These are phyloP conservation scores for Aureobasidium pullulans DNA, from an alignment of 2,329 filamentous ascomycete genomes.

Conservation along the genomic window DNA sequence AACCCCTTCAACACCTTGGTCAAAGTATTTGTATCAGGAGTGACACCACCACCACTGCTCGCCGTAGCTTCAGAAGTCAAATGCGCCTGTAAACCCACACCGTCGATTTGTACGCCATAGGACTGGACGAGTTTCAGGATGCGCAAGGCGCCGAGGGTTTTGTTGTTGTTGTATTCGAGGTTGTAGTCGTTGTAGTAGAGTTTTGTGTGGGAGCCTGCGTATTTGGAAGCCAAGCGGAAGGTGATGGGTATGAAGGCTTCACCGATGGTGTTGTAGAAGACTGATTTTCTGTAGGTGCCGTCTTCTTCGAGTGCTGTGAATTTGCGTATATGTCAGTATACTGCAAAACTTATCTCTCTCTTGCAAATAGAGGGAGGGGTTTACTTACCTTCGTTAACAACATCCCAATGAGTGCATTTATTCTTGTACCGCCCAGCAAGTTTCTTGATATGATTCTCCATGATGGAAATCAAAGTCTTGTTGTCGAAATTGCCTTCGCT, in stretches of 20 bases:
- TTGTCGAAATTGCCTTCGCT: slow-evolving; percentile 30
- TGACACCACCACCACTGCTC: slow-evolving; percentile 16
- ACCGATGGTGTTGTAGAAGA: slow-evolving; percentile 24
- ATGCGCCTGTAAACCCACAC: slow-evolving; percentile 47
- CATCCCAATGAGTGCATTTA: slow-evolving; percentile 34
- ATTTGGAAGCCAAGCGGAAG: slow-evolving; percentile 21
- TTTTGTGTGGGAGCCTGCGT: slow-evolving; percentile 19
- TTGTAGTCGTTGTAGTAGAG: slow-evolving; percentile 27
- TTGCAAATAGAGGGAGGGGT: not conserved
- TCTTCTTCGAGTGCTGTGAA: slow-evolving; percentile 20
- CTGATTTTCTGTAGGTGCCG: slow-evolving; percentile 22
- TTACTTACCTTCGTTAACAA: slow-evolving; percentile 27
- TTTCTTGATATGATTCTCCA: slow-evolving; percentile 36
- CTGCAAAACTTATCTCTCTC: not conserved
- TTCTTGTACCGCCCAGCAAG: slow-evolving; percentile 33
- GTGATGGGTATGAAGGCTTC: slow-evolving; percentile 23
- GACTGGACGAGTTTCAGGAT: slow-evolving; percentile 21
- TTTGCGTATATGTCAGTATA: not conserved
- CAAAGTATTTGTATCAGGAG: slow-evolving; percentile 25
- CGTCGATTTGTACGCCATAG: slow-evolving; percentile 28
- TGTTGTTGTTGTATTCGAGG: slow-evolving; percentile 22
- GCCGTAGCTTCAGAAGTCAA: slow-evolving; percentile 37
- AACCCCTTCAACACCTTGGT: slow-evolving; percentile 43
- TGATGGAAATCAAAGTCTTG: slow-evolving; percentile 33
- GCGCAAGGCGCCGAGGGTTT: slow-evolving; percentile 20